Evolutionary conservation across 208 protist species (phyloP).

Genomic region (Trichomonas gallinae): DNA sequence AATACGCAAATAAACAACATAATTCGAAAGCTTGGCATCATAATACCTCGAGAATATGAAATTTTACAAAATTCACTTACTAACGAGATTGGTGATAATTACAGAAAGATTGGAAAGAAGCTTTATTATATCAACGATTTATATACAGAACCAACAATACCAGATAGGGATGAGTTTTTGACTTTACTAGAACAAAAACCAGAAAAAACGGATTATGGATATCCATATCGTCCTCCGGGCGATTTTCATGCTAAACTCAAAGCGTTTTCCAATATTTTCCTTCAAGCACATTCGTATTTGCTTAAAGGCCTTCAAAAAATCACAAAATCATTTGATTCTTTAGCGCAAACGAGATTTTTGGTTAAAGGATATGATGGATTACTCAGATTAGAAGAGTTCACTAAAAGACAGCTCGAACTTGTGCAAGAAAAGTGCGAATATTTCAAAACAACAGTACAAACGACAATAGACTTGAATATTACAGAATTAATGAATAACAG

Average conservation of each 20-base stretch:
- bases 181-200: background rate
- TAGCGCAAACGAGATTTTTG: background rate
- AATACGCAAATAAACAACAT: background rate
- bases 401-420: background rate
- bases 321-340: background rate
- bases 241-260: background rate
- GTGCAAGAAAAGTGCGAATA: background rate
- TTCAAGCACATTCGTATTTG: background rate
- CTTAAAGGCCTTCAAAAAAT: background rate
- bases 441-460: background rate
- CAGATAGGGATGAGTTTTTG: background rate
- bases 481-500: background rate
- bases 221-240: background rate
- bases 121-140: background rate
- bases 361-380: background rate
- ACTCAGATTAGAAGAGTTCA: background rate
- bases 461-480: background rate
- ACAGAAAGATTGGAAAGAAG: background rate
- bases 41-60: background rate
- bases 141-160: background rate
- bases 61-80: background rate
- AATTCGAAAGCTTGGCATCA: background rate
- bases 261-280: background rate
- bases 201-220: background rate
- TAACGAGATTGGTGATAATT: background rate